Base-by-base conservation (phyloP, 176 grass and related monocot species). In the Themeda triandra region DNA sequence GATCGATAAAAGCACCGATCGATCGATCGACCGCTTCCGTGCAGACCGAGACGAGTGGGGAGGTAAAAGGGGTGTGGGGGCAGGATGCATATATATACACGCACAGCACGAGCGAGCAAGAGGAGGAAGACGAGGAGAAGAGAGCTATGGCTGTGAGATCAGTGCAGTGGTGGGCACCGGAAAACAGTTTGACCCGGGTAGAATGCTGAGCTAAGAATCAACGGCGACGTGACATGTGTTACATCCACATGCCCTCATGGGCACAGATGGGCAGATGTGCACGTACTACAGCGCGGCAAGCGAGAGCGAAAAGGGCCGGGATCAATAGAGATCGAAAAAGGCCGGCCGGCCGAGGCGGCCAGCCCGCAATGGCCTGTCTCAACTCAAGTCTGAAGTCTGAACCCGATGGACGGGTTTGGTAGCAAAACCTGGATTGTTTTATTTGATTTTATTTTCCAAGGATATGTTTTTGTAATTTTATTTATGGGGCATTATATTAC, bases 141-240 rank as follows among this genome's bases (percentile, higher is more conserved):
- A 21, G 73, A 62, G 59, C 19, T 14, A 45, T 41, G 39, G 11
- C 39, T 7, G 7, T 41, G 39, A 66, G 23, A n/a, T n/a, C n/a
- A 56, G 66, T 70, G 19, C 41, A 81, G 45, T 69, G 19, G 63
- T 24, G 45, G 15, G 10, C 24, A 13, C 24, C 28, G 62, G 63
- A 30, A 82, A 56, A 59, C 80, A 41, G 74, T 90, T 86, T 90
- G 88, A 90, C 88, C 74, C 10, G n/a, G 75, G 79, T 67, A 60
- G 88, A 90, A 89, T 67, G 84, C 84, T 86, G 84, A 90, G 42
- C 73, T 73, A 72, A 90, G 10, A 21, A 66, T 58, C 73, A 82
- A 78, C 73, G 54, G 66, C 27, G 84, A 90, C 73, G 37, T 56
- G 84, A 86, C 79, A 82, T 66, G 83, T 78, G 75, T 77, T 73